phyloP scores from a whole-genome alignment of 352 stramenopile species.

The Phytopythium vexans region DNA sequence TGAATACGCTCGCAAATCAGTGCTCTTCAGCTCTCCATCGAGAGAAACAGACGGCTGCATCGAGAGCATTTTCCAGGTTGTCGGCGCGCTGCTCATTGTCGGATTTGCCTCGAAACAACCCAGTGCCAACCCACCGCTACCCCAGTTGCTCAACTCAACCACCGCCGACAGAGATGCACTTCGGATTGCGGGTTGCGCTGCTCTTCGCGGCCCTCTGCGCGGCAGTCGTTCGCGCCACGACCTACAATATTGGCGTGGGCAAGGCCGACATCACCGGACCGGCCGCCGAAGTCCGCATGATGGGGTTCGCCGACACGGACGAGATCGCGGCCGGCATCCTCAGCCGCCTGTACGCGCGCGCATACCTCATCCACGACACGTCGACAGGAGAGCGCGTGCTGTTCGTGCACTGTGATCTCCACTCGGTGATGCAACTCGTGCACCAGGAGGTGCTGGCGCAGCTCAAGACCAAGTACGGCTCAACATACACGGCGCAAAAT shows the following conservation, averaged over 20 bases:
- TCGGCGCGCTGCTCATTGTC: too few relatives aligned
- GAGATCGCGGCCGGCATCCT: constrained; percentile 41
- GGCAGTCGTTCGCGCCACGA: too few relatives aligned
- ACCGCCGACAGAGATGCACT: too few relatives aligned
- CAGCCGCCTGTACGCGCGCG: constrained; percentile 47
- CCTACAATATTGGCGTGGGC: constrained; percentile 33
- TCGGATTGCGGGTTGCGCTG: too few relatives aligned
- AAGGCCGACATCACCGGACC: constrained; percentile 50
- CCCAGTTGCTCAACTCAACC: too few relatives aligned
- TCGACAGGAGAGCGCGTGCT: constrained; percentile 21
- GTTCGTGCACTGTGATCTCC: constrained; percentile 36
- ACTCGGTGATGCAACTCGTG: constrained; percentile 31
- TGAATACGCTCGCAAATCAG: too few relatives aligned
- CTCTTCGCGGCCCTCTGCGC: too few relatives aligned
- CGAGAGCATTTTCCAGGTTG: too few relatives aligned
- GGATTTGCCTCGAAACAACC: too few relatives aligned
- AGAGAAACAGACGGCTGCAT: too few relatives aligned
- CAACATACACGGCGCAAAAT: constrained; percentile 45
- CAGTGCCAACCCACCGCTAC: too few relatives aligned
- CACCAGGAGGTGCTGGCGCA: constrained; percentile 38
- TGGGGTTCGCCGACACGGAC: constrained; percentile 40
- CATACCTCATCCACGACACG: constrained; percentile 24
- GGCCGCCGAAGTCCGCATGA: constrained; percentile 42
- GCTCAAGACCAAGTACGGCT: constrained; percentile 22
- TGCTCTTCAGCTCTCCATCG: too few relatives aligned